A percentile compares a stretch with the other conserved stretches of the same genome.
phyloP scores from a whole-genome alignment of 2,329 filamentous ascomycete species.

The Colletotrichum sp. region DNA sequence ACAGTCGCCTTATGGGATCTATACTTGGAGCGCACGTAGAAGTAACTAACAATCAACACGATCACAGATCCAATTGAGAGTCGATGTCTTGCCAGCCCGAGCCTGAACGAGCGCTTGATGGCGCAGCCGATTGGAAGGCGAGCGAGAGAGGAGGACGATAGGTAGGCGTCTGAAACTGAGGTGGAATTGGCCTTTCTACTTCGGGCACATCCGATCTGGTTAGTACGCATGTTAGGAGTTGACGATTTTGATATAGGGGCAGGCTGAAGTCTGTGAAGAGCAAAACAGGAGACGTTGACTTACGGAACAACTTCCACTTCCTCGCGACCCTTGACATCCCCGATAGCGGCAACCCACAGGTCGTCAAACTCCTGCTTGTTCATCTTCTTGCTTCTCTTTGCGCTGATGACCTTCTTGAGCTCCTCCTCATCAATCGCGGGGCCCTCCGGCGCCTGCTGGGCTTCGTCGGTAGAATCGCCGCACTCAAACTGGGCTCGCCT shows the following conservation, averaged over 20 bases:
- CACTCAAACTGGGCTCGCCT: constrained; percentile 91
- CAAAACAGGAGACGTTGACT: constrained; percentile 41
- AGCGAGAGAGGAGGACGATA: constrained; percentile 90
- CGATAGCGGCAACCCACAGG: constrained; percentile 77
- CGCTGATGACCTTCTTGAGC: constrained; percentile 77
- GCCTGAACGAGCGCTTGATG: constrained; percentile 77
- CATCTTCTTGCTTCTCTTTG: constrained; percentile 82
- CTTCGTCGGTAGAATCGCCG: constrained; percentile 70
- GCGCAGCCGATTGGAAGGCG: constrained; percentile 86
- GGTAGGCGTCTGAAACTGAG: constrained; percentile 64
- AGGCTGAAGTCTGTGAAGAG: neutral
- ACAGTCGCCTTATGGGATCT: constrained; percentile 68
- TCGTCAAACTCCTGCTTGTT: constrained; percentile 90
- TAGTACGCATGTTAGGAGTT: constrained; percentile 67
- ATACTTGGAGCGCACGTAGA: constrained; percentile 71
- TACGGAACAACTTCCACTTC: constrained; percentile 65
- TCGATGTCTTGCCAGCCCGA: constrained; percentile 86
- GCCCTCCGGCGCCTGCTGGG: constrained; percentile 62
- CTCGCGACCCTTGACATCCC: constrained; percentile 69
- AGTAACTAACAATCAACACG: constrained; percentile 48
- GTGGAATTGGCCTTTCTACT: constrained; percentile 73
- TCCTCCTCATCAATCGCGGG: constrained; percentile 71
- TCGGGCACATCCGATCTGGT: constrained; percentile 79
- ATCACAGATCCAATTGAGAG: constrained; percentile 76
- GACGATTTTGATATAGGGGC: constrained; percentile 1